These are phyloP conservation scores for Amaranthus cruentus DNA, from an alignment of 148 eudicot genomes.

Conservation along the genomic window DNA sequence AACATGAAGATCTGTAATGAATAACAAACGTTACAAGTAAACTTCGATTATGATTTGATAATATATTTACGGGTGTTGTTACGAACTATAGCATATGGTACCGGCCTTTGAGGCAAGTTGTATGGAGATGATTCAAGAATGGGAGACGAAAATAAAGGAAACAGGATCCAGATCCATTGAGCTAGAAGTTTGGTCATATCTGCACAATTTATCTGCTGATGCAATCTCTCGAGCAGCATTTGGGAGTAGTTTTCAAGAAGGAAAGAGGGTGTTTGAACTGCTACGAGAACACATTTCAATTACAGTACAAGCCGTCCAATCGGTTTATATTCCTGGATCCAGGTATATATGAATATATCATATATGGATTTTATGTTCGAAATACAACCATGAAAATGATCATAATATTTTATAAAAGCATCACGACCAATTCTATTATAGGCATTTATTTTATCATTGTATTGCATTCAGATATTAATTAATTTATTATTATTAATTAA, in stretches of 20 bases:
- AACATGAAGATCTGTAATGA: too few relatives aligned
- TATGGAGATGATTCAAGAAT: slow-evolving; percentile 32
- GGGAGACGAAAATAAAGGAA: slow-evolving; percentile 27
- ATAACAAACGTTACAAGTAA: too few relatives aligned
- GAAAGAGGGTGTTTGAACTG: slow-evolving; percentile 36
- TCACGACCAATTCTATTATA: too few relatives aligned
- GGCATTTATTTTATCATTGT: too few relatives aligned
- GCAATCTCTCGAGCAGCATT: slow-evolving; percentile 44
- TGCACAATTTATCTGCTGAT: slow-evolving; percentile 37
- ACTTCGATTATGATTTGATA: too few relatives aligned
- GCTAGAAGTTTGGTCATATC: slow-evolving; percentile 44
- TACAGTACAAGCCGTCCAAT: background rate
- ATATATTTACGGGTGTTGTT: too few relatives aligned
- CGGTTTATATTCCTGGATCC: slow-evolving; percentile 40
- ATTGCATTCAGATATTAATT: too few relatives aligned
- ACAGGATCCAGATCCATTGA: slow-evolving; percentile 26
- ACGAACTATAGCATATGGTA: slow-evolving; percentile 22
- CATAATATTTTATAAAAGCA: too few relatives aligned
- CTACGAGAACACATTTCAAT: slow-evolving; percentile 30
- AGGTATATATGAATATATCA: slow-evolving; percentile 15
- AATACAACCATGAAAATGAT: too few relatives aligned
- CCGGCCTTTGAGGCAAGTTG: slow-evolving; percentile 40
- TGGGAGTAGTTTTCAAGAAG: slow-evolving; percentile 43
- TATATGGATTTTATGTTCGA: too few relatives aligned
- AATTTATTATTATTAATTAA: too few relatives aligned